Conservation (phyloP, 768 basidiomycete genomes). For the Asterophora lycoperdoides region DNA sequence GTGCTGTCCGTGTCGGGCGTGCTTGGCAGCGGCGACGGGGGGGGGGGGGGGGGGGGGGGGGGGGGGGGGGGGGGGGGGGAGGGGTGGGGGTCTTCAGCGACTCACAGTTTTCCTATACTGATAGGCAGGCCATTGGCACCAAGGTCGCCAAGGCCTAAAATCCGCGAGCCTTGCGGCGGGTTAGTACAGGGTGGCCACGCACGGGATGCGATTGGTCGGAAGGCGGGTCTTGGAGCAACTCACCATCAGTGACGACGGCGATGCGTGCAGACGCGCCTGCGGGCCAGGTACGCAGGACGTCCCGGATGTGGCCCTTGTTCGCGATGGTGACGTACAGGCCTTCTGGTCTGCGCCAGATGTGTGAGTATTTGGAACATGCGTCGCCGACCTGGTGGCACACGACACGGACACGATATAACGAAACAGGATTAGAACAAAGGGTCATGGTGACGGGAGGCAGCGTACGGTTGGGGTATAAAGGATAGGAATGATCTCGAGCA, state of each 20-base stretch:
- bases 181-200: background rate
- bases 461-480: constrained; percentile 71
- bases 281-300: constrained; percentile 53
- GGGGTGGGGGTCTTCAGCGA: no score
- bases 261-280: constrained; percentile 47
- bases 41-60: no score
- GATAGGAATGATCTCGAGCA: constrained; percentile 65
- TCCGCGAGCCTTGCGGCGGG: constrained; percentile 48
- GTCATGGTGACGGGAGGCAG: background rate
- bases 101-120: constrained; percentile 69
- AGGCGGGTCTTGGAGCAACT: background rate
- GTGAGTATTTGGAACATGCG: constrained; percentile 65
- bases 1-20: no score
- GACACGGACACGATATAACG: no score
- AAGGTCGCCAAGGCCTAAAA: constrained; percentile 61
- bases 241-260: constrained; percentile 75
- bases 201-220: constrained; percentile 21
- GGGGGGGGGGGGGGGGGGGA: no score
- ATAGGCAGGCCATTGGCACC: constrained; percentile 53
- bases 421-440: constrained; percentile 4
- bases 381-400: constrained; percentile 50
- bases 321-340: constrained; percentile 60
- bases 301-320: constrained; percentile 59
- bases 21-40: no score
- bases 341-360: constrained; percentile 63